Evolutionary conservation across 2,329 filamentous ascomycete genomes (phyloP).

Genomic region (Xylaria hypoxylon): DNA sequence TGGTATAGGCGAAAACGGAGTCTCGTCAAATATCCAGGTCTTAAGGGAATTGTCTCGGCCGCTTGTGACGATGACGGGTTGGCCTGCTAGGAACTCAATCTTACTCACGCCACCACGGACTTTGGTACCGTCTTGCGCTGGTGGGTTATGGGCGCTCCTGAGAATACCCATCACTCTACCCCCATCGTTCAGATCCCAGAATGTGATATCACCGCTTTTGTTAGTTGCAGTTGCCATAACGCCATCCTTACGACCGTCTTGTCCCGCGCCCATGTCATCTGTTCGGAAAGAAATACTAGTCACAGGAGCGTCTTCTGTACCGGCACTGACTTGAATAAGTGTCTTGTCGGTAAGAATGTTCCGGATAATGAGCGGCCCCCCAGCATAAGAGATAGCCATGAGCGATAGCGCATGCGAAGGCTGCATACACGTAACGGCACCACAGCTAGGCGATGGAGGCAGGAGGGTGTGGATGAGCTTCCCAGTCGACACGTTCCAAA

Average conservation of each 20-base stretch:
- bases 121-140: conserved; percentile 64
- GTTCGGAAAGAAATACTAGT: conserved; percentile 90
- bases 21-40: conserved; percentile 96
- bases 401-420: conserved; percentile 86
- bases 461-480: conserved; percentile 92
- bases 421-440: conserved; percentile 87
- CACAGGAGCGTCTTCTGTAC: conserved; percentile 73
- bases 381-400: conserved; percentile 87
- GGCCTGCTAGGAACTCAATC: conserved; percentile 88
- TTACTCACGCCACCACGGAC: conserved; percentile 84
- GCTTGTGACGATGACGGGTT: conserved; percentile 89
- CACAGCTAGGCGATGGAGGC: conserved; percentile 77
- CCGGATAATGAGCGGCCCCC: conserved; percentile 81
- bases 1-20: conserved; percentile 87
- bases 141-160: conserved; percentile 87
- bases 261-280: conserved; percentile 87
- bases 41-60: conserved; percentile 94
- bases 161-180: conserved; percentile 88
- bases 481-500: conserved; percentile 95
- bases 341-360: conserved; percentile 83
- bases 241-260: conserved; percentile 85
- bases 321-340: conserved; percentile 75
- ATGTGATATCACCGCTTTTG: conserved; percentile 85
- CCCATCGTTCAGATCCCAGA: conserved; percentile 95
- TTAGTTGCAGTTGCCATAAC: conserved; percentile 92